Evolutionary conservation across 371 early-diverging fungal genomes (phyloP).

Genomic region (Mortierella sp.): DNA sequence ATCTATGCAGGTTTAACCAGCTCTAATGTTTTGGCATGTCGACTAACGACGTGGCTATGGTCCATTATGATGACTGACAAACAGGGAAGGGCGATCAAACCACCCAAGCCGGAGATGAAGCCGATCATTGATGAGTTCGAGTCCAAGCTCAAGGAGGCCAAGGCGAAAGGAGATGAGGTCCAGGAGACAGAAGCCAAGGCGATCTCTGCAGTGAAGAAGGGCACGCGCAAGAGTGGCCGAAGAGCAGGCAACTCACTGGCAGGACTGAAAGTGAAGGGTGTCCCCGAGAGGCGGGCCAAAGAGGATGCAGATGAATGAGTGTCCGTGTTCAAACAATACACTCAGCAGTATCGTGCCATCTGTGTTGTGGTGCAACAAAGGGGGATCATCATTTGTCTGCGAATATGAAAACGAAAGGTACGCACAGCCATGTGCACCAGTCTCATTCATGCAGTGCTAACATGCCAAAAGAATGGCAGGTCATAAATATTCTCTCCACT

Average conservation of each 20-base stretch:
- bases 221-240: constrained; percentile 40
- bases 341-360: no score
- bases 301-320: constrained; percentile 4
- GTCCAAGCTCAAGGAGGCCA: constrained; percentile 66
- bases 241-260: constrained; percentile 36
- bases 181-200: constrained; percentile 45
- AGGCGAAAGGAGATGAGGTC: constrained; percentile 53
- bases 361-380: no score
- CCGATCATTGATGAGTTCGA: constrained; percentile 84
- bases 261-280: constrained; percentile 43
- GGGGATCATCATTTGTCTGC: no score
- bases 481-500: no score
- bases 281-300: constrained; percentile 1
- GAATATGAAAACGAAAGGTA: no score
- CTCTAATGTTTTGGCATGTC: not conserved
- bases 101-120: constrained; percentile 79
- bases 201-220: constrained; percentile 47
- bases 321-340: no score
- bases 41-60: no score
- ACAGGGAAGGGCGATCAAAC: constrained; percentile 72
- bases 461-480: no score
- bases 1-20: no score
- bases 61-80: no score
- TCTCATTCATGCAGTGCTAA: no score
- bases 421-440: no score